A percentile compares a stretch with the other conserved stretches of the same genome.
phyloP scores from a whole-genome alignment of 441 rosid genomes.

The Bruguiera hainesii region DNA sequence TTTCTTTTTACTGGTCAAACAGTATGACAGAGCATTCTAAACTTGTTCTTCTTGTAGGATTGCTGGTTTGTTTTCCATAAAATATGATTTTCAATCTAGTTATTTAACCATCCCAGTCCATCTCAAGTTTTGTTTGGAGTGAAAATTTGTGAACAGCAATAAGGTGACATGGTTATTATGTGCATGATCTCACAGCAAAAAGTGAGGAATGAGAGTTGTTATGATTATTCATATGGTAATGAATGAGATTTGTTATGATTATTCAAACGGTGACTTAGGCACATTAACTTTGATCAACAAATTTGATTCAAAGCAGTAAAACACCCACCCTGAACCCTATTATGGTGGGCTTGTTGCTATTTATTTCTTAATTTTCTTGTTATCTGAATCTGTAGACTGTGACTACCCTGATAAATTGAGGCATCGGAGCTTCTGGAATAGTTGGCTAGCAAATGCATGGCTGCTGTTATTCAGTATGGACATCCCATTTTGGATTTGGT shows the following conservation, averaged over 20 bases:
- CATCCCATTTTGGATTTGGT: too few species aligned
- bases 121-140: neutral
- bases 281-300: too few species aligned
- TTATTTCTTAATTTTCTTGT: neutral
- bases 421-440: conserved; percentile 80
- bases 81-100: neutral
- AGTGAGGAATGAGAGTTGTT: neutral
- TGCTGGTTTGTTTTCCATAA: too few species aligned
- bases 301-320: too few species aligned
- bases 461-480: conserved; percentile 62
- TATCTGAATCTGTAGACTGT: conserved; percentile 38
- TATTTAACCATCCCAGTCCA: neutral
- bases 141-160: neutral
- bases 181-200: neutral
- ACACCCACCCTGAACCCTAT: too few species aligned
- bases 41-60: too few species aligned
- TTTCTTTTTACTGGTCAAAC: too few species aligned
- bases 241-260: neutral
- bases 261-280: too few species aligned
- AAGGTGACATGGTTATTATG: neutral
- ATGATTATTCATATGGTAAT: too few species aligned
- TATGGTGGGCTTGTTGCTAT: neutral
- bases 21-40: too few species aligned
- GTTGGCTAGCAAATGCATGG: conserved; percentile 70
- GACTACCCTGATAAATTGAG: conserved; percentile 65